Base-by-base conservation (phyloP, 148 eudicot genomes). In the Simmondsia chinensis region DNA sequence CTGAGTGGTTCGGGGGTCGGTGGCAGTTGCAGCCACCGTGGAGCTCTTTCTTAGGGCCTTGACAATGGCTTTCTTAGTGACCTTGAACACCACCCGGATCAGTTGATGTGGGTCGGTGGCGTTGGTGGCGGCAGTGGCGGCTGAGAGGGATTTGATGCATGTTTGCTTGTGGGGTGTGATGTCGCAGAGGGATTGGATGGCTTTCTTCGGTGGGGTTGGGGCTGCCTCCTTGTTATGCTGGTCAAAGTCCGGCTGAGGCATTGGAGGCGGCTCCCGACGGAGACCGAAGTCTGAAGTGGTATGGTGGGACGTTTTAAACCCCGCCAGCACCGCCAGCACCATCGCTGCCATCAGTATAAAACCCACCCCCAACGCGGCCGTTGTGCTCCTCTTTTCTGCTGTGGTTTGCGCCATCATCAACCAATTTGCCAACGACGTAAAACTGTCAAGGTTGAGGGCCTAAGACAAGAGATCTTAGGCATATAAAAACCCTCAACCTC, bases 21-120 rank as follows among this genome's bases (percentile, higher is more conserved):
- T 66, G 3, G 46, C 46, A 5, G 66, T 50, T 0, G 48, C 32
- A 32, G 54, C 29, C 34, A 73, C 20, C 0, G 48, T 20, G 1
- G 20, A 2, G 0, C 74, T 53, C 19, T 59, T 69, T 5, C 25
- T 22, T 5, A 73, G 33, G 6, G 58, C 76, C 0, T 44, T 33
- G 0, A 14, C 24, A 1, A 77, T 25, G 18, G 63, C 43, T 0
- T 33, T n/a, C 1, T 63, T 25, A 1, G 80, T 52, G 8, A 47
- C 38, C 0, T 71, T 40, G 48, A 77, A 70, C 0, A 65, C 69
- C 1, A 26, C 11, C 47, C 56, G 33, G n/a, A 73, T 37, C 9
- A 77, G 71, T 6, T 62, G 58, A 17, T 52, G 73, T 0, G 76
- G 76, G 57, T 73, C 69, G 7, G 34, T 20, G 12, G 64, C 33